These are phyloP conservation scores for Tillandsia leiboldiana DNA, from an alignment of 176 grass and related monocot genomes.

Conservation along the genomic window DNA sequence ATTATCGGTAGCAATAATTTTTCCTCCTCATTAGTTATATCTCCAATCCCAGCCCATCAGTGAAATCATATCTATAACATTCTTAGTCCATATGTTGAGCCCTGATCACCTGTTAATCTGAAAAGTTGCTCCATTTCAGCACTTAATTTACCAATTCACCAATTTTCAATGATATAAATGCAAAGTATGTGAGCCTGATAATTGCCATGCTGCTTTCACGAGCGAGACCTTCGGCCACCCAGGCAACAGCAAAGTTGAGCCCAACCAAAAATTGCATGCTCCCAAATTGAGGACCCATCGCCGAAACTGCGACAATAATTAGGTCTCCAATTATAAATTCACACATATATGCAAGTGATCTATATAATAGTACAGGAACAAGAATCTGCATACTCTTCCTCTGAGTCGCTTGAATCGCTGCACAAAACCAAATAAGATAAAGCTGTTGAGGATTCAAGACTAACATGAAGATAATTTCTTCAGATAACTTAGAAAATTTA, in stretches of 20 bases:
- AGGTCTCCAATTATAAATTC: slow-evolving; percentile 1
- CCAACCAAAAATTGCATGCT: background rate
- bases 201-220: background rate
- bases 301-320: slow-evolving; percentile 6
- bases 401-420: slow-evolving; percentile 25
- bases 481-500: no score
- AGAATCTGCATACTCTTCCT: slow-evolving; percentile 25
- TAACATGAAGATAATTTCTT: background rate
- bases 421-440: slow-evolving; percentile 1
- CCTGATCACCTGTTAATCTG: no score
- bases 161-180: background rate
- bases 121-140: background rate
- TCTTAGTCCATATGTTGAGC: no score
- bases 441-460: background rate
- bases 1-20: no score
- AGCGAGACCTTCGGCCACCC: slow-evolving; percentile 1
- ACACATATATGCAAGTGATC: slow-evolving; percentile 17
- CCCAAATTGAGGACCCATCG: slow-evolving; percentile 1
- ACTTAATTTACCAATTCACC: background rate
- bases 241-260: slow-evolving; percentile 8
- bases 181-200: background rate
- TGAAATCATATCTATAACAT: no score
- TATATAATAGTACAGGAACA: slow-evolving; percentile 15
- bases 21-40: no score
- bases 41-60: no score